phyloP scores from a whole-genome alignment of 805 yeast species.

The Deakozyma indianensis region DNA sequence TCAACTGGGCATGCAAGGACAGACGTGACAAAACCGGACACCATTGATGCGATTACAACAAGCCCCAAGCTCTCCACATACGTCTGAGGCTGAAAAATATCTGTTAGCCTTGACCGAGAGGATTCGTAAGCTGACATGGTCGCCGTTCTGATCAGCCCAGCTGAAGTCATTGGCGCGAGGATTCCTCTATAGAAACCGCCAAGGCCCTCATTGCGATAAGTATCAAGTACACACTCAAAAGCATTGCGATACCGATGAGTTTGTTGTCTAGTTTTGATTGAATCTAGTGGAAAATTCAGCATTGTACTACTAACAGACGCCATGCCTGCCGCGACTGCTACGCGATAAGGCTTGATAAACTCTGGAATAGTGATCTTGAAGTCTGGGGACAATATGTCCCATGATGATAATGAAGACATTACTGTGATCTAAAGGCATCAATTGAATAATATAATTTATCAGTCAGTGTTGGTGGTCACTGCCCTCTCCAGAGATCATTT shows the following conservation, averaged over 20 bases:
- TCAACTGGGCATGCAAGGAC: not conserved
- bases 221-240: not conserved
- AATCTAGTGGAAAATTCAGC: not conserved
- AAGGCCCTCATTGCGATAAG: not conserved
- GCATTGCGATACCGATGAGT: not conserved
- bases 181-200: not conserved
- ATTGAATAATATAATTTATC: too few species aligned
- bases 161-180: not conserved
- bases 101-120: not conserved
- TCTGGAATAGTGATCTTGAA: too few species aligned
- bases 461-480: too few species aligned
- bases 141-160: not conserved
- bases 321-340: not conserved
- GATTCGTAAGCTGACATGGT: not conserved
- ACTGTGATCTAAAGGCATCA: too few species aligned
- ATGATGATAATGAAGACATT: too few species aligned
- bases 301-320: not conserved
- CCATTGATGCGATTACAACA: not conserved
- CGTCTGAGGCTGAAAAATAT: not conserved
- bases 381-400: too few species aligned
- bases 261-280: conserved; percentile 1
- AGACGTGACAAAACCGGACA: not conserved
- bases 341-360: not conserved
- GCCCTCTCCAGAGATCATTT: too few species aligned
- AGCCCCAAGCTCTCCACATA: not conserved